Evolutionary conservation across 148 eudicot species (phyloP).

Genomic region (Chenopodium quinoa): DNA sequence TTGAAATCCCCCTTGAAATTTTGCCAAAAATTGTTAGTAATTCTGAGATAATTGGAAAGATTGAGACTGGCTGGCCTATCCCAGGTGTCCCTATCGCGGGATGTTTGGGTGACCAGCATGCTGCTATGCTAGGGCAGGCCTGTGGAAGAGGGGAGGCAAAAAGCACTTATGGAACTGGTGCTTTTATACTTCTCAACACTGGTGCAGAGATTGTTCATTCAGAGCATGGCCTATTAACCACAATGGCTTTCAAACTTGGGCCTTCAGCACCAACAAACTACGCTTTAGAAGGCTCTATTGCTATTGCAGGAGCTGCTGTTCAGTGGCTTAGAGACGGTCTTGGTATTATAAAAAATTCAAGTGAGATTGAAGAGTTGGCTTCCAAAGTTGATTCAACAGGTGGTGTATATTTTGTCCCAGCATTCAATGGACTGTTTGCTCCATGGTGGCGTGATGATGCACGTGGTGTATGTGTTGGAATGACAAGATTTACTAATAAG

Average conservation of each 20-base stretch:
- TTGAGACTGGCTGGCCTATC: constrained; percentile 79
- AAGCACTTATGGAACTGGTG: constrained; percentile 97
- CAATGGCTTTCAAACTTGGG: constrained; percentile 89
- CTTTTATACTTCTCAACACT: constrained; percentile 89
- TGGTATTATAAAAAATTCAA: constrained; percentile 67
- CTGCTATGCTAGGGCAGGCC: constrained; percentile 97
- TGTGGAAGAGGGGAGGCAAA: constrained; percentile 92
- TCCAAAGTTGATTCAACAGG: constrained; percentile 75
- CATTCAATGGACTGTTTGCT: constrained; percentile 94
- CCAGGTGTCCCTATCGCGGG: constrained; percentile 88
- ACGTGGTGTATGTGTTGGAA: constrained; percentile 90
- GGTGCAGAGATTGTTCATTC: constrained; percentile 71
- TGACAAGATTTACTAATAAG: constrained; percentile 87
- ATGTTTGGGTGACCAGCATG: constrained; percentile 97
- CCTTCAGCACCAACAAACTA: constrained; percentile 75
- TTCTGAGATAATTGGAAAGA: constrained; percentile 68
- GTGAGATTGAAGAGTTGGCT: constrained; percentile 91
- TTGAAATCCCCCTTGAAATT: constrained; percentile 51
- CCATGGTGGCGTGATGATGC: constrained; percentile 99
- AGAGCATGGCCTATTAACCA: constrained; percentile 74
- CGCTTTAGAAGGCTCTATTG: constrained; percentile 97
- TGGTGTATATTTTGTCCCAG: constrained; percentile 96
- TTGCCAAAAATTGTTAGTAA: constrained; percentile 87
- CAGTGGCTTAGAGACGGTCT: constrained; percentile 98
- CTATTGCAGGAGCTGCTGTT: constrained; percentile 98